Evolutionary conservation across 78 protist genomes (phyloP).

Genomic region (Speleostelium caveatum): DNA sequence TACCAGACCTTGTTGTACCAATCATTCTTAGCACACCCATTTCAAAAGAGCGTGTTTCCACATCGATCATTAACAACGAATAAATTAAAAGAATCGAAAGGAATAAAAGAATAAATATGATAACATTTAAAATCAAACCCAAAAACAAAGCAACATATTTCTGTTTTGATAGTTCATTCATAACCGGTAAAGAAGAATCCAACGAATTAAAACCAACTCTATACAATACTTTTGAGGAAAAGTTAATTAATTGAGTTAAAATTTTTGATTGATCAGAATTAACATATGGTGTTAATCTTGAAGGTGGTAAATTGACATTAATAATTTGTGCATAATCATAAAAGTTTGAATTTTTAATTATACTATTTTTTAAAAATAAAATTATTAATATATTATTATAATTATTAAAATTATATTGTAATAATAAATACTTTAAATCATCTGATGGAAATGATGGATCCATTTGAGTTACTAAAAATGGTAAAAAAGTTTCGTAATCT

Average conservation of each 20-base stretch:
- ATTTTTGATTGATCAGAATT: slow-evolving; percentile 41
- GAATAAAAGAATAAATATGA: slow-evolving; percentile 79
- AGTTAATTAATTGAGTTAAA: slow-evolving; percentile 6
- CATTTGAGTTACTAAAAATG: slow-evolving; percentile 30
- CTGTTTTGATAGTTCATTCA: slow-evolving; percentile 39
- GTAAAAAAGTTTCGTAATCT: slow-evolving; percentile 29
- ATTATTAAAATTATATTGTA: neutral
- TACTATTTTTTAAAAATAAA: neutral
- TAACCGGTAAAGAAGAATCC: slow-evolving; percentile 34
- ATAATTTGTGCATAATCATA: slow-evolving; percentile 34
- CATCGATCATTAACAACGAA: slow-evolving; percentile 92
- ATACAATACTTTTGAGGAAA: slow-evolving; percentile 54
- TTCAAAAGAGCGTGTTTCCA: slow-evolving; percentile 95
- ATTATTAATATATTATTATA: neutral
- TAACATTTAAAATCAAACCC: slow-evolving; percentile 88
- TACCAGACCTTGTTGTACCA: slow-evolving; percentile 83
- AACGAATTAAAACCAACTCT: slow-evolving; percentile 77
- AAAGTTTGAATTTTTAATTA: neutral
- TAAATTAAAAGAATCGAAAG: slow-evolving; percentile 90
- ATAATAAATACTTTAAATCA: neutral
- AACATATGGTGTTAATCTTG: slow-evolving; percentile 65
- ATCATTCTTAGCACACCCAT: slow-evolving; percentile 92
- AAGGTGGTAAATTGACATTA: slow-evolving; percentile 69
- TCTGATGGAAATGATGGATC: slow-evolving; percentile 1
- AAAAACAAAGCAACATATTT: slow-evolving; percentile 87